Conservation (phyloP, 2,329 filamentous ascomycete species). For the Ceratocystis cubensis region DNA sequence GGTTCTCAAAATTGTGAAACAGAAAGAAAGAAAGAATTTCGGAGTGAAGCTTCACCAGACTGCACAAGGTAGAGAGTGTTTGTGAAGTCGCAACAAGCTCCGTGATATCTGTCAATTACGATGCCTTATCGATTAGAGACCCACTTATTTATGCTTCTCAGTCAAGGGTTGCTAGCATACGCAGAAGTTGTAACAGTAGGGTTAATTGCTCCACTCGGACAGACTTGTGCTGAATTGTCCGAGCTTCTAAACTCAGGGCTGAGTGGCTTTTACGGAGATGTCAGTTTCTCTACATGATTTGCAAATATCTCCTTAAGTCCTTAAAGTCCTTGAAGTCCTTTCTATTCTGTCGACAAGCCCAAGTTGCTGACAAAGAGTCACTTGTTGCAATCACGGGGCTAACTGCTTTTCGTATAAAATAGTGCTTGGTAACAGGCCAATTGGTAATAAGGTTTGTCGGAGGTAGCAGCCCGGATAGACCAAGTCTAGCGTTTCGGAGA, state of each 20-base stretch:
- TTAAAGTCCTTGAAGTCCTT: too few species aligned
- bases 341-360: not conserved
- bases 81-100: not conserved
- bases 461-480: not conserved
- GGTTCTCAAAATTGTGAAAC: not conserved
- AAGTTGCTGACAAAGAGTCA: not conserved
- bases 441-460: not conserved
- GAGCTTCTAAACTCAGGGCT: too few species aligned
- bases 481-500: not conserved
- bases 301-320: too few species aligned
- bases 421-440: not conserved
- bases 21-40: not conserved
- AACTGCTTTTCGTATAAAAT: not conserved
- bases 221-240: not conserved
- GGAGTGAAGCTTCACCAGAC: not conserved
- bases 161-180: not conserved
- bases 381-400: not conserved
- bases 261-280: too few species aligned
- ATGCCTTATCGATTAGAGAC: constrained; percentile 12
- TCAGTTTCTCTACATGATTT: too few species aligned
- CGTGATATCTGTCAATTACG: constrained; percentile 15
- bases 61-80: not conserved
- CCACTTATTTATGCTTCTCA: constrained; percentile 2
- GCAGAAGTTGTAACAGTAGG: not conserved
- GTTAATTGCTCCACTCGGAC: not conserved